A percentile compares a stretch with the other conserved stretches of the same genome.
These are phyloP conservation scores for Amborella trichopoda DNA, from an alignment of 164 flowering plant species.

Conservation along the genomic window DNA sequence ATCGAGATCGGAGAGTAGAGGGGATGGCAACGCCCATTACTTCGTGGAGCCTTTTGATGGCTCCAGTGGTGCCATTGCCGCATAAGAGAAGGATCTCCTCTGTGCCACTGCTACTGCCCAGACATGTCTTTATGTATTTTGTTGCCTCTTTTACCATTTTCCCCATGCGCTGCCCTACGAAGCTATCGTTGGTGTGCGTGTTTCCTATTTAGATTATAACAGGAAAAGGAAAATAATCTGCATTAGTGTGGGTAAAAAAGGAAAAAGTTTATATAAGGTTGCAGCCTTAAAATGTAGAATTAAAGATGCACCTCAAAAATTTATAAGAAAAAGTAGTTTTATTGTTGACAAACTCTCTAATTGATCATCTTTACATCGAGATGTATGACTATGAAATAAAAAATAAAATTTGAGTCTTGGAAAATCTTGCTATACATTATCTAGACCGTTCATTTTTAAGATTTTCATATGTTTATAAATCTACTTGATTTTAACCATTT, in stretches of 20 bases:
- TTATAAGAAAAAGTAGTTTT: too few relatives aligned
- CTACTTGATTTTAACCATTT: too few relatives aligned
- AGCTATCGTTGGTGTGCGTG: slow-evolving; percentile 17
- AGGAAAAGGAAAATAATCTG: slow-evolving; percentile 1
- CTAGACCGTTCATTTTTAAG: too few relatives aligned
- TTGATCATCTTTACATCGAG: too few relatives aligned
- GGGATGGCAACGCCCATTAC: slow-evolving; percentile 18
- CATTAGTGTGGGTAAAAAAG: neutral
- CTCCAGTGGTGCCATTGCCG: slow-evolving; percentile 18
- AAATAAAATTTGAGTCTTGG: slow-evolving; percentile 1
- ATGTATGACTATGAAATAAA: too few relatives aligned
- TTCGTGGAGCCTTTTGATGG: slow-evolving; percentile 20
- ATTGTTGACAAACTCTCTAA: too few relatives aligned
- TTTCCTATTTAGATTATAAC: slow-evolving; percentile 9
- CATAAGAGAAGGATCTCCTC: slow-evolving; percentile 13
- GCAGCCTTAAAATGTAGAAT: too few relatives aligned
- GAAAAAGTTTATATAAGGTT: too few relatives aligned
- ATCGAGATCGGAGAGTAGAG: slow-evolving; percentile 10
- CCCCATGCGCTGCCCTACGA: slow-evolving; percentile 13
- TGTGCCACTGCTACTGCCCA: slow-evolving; percentile 15
- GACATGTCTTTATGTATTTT: slow-evolving; percentile 15
- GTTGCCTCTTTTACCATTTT: slow-evolving; percentile 16
- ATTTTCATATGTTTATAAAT: too few relatives aligned
- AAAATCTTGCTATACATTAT: too few relatives aligned
- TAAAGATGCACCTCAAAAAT: too few relatives aligned